Evolutionary conservation across 306 rosid genomes (phyloP).

Genomic region (Citrullus colocynthis): DNA sequence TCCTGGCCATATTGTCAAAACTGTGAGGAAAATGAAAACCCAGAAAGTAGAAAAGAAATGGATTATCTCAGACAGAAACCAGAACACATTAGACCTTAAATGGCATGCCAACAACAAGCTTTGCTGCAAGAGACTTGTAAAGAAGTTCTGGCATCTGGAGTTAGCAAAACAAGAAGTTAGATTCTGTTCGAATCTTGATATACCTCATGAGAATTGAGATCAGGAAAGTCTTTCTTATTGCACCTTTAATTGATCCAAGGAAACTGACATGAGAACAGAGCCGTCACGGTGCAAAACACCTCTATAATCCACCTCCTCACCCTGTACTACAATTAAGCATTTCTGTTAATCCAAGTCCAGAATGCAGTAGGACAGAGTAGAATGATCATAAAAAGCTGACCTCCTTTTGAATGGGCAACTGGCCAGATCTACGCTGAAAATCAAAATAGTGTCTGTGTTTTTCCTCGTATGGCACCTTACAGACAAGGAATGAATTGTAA

Average conservation of each 20-base stretch:
- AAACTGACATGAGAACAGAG: slow-evolving; percentile 88
- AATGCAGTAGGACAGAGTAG: not conserved
- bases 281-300: slow-evolving; percentile 92
- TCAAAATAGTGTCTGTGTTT: slow-evolving; percentile 85
- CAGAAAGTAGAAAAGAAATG: slow-evolving; percentile 3
- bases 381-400: slow-evolving; percentile 19
- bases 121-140: slow-evolving; percentile 85
- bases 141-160: slow-evolving; percentile 71
- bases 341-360: not conserved
- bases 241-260: slow-evolving; percentile 86
- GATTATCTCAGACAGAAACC: slow-evolving; percentile 6
- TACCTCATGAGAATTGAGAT: not conserved
- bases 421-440: slow-evolving; percentile 93
- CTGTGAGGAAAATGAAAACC: slow-evolving; percentile 8
- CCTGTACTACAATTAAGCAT: slow-evolving; percentile 33
- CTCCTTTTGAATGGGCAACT: slow-evolving; percentile 85
- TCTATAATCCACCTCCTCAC: slow-evolving; percentile 95
- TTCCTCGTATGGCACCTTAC: slow-evolving; percentile 86
- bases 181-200: not conserved
- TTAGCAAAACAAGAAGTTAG: slow-evolving; percentile 9
- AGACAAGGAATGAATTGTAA: slow-evolving; percentile 15
- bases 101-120: slow-evolving; percentile 92
- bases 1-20: slow-evolving; percentile 44
- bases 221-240: slow-evolving; percentile 3
- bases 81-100: slow-evolving; percentile 54